A percentile compares a stretch with the other conserved stretches of the same genome.
phyloP scores from a whole-genome alignment of 768 basidiomycete genomes.

The Nevesoporus exiguus region DNA sequence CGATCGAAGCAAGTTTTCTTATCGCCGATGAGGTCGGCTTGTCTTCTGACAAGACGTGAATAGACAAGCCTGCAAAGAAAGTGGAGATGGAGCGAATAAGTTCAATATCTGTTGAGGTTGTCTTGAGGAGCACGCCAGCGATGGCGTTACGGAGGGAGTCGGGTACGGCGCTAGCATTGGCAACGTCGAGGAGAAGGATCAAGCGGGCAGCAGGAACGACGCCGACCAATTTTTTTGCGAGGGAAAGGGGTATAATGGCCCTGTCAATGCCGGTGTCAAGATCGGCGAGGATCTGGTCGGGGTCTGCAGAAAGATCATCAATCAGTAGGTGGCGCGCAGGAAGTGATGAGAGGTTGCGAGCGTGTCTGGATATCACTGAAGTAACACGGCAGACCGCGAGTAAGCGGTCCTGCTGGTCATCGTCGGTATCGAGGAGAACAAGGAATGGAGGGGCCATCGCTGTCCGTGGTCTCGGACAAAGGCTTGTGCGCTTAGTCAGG shows the following conservation, averaged over 20 bases:
- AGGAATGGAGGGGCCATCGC: constrained; percentile 43
- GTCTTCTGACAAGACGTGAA: constrained; percentile 56
- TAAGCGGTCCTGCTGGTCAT: constrained; percentile 46
- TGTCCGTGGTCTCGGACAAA: not conserved
- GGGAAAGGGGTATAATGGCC: constrained; percentile 68
- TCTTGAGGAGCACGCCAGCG: constrained; percentile 79
- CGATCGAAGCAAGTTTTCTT: constrained; percentile 53
- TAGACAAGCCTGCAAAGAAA: constrained; percentile 62
- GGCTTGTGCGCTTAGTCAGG: constrained; percentile 20
- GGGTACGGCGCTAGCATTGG: constrained; percentile 68
- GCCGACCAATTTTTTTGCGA: constrained; percentile 65
- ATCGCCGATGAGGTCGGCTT: constrained; percentile 60
- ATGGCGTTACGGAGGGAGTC: constrained; percentile 70
- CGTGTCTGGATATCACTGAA: constrained; percentile 59
- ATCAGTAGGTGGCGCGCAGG: constrained; percentile 51
- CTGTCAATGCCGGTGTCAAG: constrained; percentile 81
- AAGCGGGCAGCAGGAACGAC: constrained; percentile 68
- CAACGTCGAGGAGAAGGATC: constrained; percentile 71
- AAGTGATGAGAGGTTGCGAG: constrained; percentile 28
- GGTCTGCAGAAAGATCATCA: constrained; percentile 44
- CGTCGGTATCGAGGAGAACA: constrained; percentile 51
- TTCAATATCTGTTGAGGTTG: constrained; percentile 66
- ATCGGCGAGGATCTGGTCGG: constrained; percentile 57
- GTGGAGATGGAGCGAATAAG: constrained; percentile 72
- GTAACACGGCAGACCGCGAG: constrained; percentile 67